Conservation (phyloP, 2,329 filamentous ascomycete genomes). For the Aspergillus glaucus region DNA sequence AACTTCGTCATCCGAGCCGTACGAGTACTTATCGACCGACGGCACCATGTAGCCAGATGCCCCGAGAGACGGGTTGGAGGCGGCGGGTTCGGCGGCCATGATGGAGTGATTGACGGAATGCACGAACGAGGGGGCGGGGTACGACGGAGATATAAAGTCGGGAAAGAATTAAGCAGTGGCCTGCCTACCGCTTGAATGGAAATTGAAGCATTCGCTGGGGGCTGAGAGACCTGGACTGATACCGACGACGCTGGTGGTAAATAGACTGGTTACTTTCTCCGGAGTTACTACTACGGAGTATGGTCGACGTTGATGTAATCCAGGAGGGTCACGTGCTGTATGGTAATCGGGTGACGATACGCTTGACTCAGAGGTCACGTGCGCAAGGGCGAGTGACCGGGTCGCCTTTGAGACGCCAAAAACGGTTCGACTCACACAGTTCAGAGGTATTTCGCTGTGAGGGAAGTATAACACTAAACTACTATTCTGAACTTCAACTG, state of each 20-base stretch:
- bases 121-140: constrained; percentile 1
- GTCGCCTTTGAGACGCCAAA: not conserved
- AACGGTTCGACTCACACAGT: not conserved
- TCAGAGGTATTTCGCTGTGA: not conserved
- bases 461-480: too few relatives aligned
- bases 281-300: not conserved
- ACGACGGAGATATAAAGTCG: not conserved
- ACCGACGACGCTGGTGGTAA: not conserved
- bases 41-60: constrained; percentile 37
- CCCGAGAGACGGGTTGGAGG: constrained; percentile 30
- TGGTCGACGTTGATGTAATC: constrained; percentile 6
- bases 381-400: not conserved
- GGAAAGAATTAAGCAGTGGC: constrained; percentile 27
- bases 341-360: constrained; percentile 4
- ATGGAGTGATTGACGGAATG: constrained; percentile 5
- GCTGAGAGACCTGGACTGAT: not conserved
- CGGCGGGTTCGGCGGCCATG: constrained; percentile 26
- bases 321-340: constrained; percentile 7
- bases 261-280: too few relatives aligned
- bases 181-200: constrained; percentile 27
- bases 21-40: constrained; percentile 9
- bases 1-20: constrained; percentile 32
- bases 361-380: constrained; percentile 15
- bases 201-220: constrained; percentile 16
- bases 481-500: too few relatives aligned